Evolutionary conservation across 176 grass and related monocot genomes (phyloP), one percentile per base, ranked within the genome.

Genomic region (Pharus latifolius): DNA sequence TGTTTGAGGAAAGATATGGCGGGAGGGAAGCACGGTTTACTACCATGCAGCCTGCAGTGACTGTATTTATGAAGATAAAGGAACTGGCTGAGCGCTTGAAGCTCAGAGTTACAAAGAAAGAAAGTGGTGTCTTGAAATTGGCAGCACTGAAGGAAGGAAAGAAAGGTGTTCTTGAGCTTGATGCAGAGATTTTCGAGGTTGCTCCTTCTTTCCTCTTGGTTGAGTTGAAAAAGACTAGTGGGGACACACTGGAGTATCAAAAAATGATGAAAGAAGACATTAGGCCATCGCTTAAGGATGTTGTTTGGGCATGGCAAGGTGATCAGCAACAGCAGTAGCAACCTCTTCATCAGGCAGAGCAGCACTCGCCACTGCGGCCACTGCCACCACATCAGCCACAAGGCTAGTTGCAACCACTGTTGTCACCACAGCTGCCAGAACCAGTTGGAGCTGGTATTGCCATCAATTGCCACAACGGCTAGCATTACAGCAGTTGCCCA

Each of bases 231-330:
- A 88, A 85, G 68, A 75, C 79, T 7, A 86, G 62, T 60, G 92
- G 92, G 22, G 92, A 96, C 68, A 91, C 85, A 8, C 24, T 91
- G 76, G 92, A 88, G 67, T 91, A 91, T 74, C 85, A 91, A n/a
- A 83, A 82, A 18, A 12, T 88, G 48, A 48, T 96, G 72, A 83
- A 81, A 70, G 85, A 91, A 31, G 70, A 76, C n/a, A 63, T 96
- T 66, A 88, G 82, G 45, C 92, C 88, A 18, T 83, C 85, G 38
- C 78, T 96, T 2, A 68, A 67, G 9, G 76, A 96, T 45, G 79
- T 96, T 60, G 68, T 88, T 23, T 96, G 92, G 92, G 49, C 82
- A 51, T 96, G 88, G 76, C 79, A 91, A 57, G 82, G 82, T 41
- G 80, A 91, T 70, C 63, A 71, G 5, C 78, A 65, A 5, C 72